Evolutionary conservation across 2,329 filamentous ascomycete species (phyloP).

Genomic region (Coniochaeta sp.): DNA sequence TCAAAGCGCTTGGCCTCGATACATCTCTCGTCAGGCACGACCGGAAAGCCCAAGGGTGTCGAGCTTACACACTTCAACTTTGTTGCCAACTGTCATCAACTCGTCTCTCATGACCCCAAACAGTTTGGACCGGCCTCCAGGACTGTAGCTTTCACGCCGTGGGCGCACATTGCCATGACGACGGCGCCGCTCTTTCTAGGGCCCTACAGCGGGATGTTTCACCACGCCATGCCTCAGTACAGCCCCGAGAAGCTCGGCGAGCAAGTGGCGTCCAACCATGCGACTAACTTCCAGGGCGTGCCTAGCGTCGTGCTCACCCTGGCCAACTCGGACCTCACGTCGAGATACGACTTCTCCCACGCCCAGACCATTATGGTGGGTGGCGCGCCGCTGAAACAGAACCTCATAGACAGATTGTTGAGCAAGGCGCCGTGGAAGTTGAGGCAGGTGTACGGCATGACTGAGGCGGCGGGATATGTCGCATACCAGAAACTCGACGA

Average conservation of each 20-base stretch:
- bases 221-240: slow-evolving; percentile 33
- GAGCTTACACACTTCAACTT: slow-evolving; percentile 80
- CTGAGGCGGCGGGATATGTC: slow-evolving; percentile 69
- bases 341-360: slow-evolving; percentile 75
- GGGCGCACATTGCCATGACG: slow-evolving; percentile 45
- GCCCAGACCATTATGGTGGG: slow-evolving; percentile 41
- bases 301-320: slow-evolving; percentile 70
- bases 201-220: slow-evolving; percentile 33
- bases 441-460: slow-evolving; percentile 90
- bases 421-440: slow-evolving; percentile 69
- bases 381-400: slow-evolving; percentile 74
- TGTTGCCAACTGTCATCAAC: slow-evolving; percentile 62
- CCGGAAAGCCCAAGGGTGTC: slow-evolving; percentile 85
- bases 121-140: slow-evolving; percentile 21
- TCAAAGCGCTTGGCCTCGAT: slow-evolving; percentile 10
- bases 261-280: slow-evolving; percentile 24
- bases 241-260: slow-evolving; percentile 24
- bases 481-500: slow-evolving; percentile 69
- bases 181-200: slow-evolving; percentile 40
- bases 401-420: slow-evolving; percentile 38
- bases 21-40: slow-evolving; percentile 60
- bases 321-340: slow-evolving; percentile 74
- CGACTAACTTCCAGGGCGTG: slow-evolving; percentile 47
- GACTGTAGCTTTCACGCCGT: slow-evolving; percentile 46
- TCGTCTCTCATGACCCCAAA: slow-evolving; percentile 30